Conservation (phyloP, 805 yeast genomes). For the Ogataea neopini region DNA sequence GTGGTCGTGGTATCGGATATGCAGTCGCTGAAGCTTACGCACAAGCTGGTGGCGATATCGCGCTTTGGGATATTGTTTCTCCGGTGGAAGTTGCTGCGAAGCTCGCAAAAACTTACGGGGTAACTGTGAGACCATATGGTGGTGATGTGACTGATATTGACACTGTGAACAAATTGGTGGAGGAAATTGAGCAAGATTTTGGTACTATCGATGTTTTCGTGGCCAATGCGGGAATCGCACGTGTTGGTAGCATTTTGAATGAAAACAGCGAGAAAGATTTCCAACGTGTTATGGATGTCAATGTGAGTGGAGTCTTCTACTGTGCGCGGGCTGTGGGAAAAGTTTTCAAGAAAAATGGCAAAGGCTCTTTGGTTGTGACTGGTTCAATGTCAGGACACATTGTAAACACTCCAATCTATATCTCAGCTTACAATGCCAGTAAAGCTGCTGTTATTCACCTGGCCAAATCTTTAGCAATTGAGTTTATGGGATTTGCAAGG, state of each 20-base stretch:
- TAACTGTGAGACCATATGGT: conserved; percentile 21
- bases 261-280: conserved; percentile 39
- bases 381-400: conserved; percentile 59
- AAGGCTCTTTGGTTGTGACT: conserved; percentile 52
- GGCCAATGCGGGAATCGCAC: conserved; percentile 44
- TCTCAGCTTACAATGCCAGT: conserved; percentile 50
- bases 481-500: conserved; percentile 51
- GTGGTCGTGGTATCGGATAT: conserved; percentile 43
- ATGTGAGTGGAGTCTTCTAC: conserved; percentile 49
- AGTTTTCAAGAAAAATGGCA: conserved; percentile 46
- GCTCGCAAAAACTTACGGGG: conserved; percentile 42
- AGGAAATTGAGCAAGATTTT: conserved; percentile 38
- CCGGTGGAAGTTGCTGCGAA: conserved; percentile 36
- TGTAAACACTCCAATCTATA: conserved; percentile 52
- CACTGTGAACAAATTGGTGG: conserved; percentile 33
- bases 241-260: conserved; percentile 27
- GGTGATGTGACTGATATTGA: conserved; percentile 36
- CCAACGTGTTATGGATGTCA: conserved; percentile 51
- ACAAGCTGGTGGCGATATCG: conserved; percentile 46
- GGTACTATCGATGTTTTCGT: conserved; percentile 44
- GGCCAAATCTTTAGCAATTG: conserved; percentile 48
- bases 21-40: conserved; percentile 44
- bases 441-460: conserved; percentile 51
- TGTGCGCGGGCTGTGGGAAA: conserved; percentile 52
- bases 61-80: conserved; percentile 42